phyloP scores from a whole-genome alignment of 2,329 filamentous ascomycete species.

The Sporothrix brunneoviolacea region DNA sequence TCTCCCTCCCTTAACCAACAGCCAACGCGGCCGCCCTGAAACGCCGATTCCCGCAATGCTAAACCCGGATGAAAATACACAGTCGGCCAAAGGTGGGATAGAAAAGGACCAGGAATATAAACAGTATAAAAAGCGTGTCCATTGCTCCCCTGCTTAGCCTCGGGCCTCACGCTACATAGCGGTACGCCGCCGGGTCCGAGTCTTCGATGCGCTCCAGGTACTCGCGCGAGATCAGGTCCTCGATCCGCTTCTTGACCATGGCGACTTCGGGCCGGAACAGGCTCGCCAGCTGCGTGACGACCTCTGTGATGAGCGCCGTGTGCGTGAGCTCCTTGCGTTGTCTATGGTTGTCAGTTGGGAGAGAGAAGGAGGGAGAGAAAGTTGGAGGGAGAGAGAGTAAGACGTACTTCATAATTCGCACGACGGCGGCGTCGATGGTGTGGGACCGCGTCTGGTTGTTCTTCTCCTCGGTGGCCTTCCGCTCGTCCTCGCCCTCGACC shows the following conservation, averaged over 20 bases:
- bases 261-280: conserved; percentile 71
- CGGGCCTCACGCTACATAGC: conserved; percentile 61
- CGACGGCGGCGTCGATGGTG: conserved; percentile 68
- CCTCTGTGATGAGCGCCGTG: conserved; percentile 62
- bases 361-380: no score
- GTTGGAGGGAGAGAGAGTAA: no score
- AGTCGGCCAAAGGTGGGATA: no score
- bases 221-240: conserved; percentile 68
- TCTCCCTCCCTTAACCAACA: no score
- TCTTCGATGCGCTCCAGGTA: conserved; percentile 72
- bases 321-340: conserved; percentile 68
- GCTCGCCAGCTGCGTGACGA: conserved; percentile 58
- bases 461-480: conserved; percentile 67
- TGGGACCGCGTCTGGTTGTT: conserved; percentile 65
- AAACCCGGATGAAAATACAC: no score
- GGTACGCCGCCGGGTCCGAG: conserved; percentile 56
- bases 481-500: conserved; percentile 67
- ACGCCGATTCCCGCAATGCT: no score
- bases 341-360: no score
- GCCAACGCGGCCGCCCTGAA: no score
- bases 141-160: no score
- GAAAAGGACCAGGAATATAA: no score
- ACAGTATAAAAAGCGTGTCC: no score
- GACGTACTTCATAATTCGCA: conserved; percentile 87
- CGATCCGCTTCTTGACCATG: conserved; percentile 76